Evolutionary conservation across 768 basidiomycete genomes (phyloP).

Genomic region (Lactarius deliciosus): DNA sequence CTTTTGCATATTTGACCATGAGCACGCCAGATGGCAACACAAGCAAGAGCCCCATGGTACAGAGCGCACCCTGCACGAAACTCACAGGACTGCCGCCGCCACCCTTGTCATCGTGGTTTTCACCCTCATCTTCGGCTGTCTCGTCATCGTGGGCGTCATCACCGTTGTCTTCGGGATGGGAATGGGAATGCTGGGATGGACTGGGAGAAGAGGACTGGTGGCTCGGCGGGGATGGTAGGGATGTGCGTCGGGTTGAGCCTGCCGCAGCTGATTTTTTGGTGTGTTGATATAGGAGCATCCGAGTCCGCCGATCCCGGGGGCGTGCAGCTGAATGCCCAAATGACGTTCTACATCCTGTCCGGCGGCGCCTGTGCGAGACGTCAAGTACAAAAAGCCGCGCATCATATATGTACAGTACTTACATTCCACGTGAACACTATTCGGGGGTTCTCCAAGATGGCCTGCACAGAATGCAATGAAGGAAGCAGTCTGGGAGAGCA

Average conservation of each 20-base stretch:
- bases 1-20: constrained; percentile 51
- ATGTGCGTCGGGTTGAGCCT: constrained; percentile 33
- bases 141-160: neutral
- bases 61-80: constrained; percentile 53
- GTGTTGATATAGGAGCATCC: constrained; percentile 49
- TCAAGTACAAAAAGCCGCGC: too few species aligned
- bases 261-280: constrained; percentile 45
- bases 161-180: neutral
- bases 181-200: neutral
- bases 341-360: too few species aligned
- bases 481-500: neutral
- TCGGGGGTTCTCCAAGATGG: constrained; percentile 9
- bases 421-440: constrained; percentile 15
- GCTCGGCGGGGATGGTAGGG: neutral
- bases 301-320: constrained; percentile 38
- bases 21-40: constrained; percentile 61
- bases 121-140: neutral
- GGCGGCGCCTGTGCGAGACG: constrained; percentile 40
- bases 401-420: too few species aligned
- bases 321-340: too few species aligned
- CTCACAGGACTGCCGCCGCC: constrained; percentile 35
- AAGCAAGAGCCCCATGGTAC: constrained; percentile 53
- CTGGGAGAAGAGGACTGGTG: neutral
- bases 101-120: too few species aligned
- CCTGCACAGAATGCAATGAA: neutral